Evolutionary conservation across 345 rosid genomes (phyloP).

Genomic region (Turnera subulata): DNA sequence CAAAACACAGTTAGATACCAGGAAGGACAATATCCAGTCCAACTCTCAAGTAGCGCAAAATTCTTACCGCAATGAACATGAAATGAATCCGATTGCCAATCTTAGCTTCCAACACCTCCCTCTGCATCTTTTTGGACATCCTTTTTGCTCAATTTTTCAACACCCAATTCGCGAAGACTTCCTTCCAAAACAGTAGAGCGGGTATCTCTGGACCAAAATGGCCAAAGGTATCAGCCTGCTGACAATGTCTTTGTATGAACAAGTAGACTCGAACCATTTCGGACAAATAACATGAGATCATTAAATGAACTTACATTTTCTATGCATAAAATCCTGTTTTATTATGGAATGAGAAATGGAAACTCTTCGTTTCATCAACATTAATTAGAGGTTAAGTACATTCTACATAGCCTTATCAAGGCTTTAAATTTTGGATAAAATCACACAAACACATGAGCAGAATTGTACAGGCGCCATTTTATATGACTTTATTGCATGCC

Average conservation of each 20-base stretch:
- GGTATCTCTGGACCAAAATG: conserved; percentile 56
- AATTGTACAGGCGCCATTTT: no score
- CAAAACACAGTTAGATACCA: conserved; percentile 15
- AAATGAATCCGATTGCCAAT: conserved; percentile 97
- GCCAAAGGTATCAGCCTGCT: conserved; percentile 2
- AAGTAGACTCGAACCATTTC: no score
- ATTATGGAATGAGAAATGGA: no score
- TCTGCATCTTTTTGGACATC: conserved; percentile 97
- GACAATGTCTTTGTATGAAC: neutral
- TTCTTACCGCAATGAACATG: conserved; percentile 92
- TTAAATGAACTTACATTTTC: no score
- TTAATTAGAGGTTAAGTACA: no score
- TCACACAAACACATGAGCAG: no score
- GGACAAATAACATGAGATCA: no score
- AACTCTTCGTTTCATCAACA: no score
- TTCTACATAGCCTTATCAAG: no score
- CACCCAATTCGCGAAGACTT: conserved; percentile 86
- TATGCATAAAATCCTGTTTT: no score
- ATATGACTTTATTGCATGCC: no score
- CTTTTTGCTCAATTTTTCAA: conserved; percentile 92
- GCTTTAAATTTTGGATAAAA: no score
- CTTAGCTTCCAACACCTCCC: conserved; percentile 98
- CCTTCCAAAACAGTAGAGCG: conserved; percentile 78
- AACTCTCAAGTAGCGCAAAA: neutral
- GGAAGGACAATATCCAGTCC: conserved; percentile 1